Evolutionary conservation across 345 rosid genomes (phyloP).

Genomic region (Linum tenue): DNA sequence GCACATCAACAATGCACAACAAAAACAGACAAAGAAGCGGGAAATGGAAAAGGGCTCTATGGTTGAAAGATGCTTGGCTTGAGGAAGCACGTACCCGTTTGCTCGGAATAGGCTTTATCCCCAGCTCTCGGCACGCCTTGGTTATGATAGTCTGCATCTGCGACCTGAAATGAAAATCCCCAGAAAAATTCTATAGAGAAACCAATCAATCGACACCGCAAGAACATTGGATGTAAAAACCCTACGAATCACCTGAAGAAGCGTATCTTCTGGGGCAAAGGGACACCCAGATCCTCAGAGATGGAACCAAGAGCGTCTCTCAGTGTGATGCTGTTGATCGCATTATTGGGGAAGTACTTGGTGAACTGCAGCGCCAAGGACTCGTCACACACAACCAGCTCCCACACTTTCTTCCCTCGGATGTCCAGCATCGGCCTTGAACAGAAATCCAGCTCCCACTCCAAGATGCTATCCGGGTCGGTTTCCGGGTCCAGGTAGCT

Average conservation of each 20-base stretch:
- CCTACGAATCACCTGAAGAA: constrained; percentile 52
- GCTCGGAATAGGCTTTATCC: constrained; percentile 74
- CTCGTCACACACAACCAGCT: constrained; percentile 79
- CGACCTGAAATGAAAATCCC: constrained; percentile 38
- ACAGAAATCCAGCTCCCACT: constrained; percentile 93
- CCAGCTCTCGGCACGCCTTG: constrained; percentile 75
- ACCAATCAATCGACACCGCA: not conserved
- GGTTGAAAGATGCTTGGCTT: constrained; percentile 4
- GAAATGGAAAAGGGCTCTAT: no score
- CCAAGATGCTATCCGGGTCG: constrained; percentile 58
- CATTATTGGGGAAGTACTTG: constrained; percentile 81
- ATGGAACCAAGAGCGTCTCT: constrained; percentile 65
- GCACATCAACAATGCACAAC: no score
- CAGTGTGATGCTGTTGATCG: constrained; percentile 78
- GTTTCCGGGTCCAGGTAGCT: constrained; percentile 73
- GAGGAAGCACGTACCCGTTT: constrained; percentile 49
- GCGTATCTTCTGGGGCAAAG: constrained; percentile 66
- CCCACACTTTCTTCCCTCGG: constrained; percentile 92
- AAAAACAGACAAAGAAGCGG: no score
- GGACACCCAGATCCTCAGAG: constrained; percentile 57
- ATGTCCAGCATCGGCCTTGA: constrained; percentile 84
- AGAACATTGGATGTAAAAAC: not conserved
- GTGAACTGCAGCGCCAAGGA: constrained; percentile 85
- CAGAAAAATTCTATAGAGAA: not conserved
- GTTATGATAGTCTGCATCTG: constrained; percentile 95